These are phyloP conservation scores for Ceratorhiza oryzae-sativae DNA, from an alignment of 1,284 basidiomycete species.

Conservation along the genomic window DNA sequence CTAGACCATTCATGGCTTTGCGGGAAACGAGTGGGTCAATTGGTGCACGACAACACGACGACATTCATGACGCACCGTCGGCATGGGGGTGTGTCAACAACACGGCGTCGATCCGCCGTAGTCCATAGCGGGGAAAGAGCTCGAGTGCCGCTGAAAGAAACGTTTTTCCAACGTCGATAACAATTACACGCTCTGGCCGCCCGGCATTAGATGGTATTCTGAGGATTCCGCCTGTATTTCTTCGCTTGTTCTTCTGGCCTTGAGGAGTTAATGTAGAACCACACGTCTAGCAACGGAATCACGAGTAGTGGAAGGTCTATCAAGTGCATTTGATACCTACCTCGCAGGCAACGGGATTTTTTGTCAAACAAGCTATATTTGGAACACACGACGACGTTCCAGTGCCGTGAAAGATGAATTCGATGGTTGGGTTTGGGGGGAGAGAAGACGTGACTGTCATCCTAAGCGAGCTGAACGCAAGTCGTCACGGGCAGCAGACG, in stretches of 20 bases:
- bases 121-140: conserved; percentile 67
- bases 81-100: conserved; percentile 82
- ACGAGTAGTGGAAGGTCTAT: background rate
- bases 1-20: conserved; percentile 80
- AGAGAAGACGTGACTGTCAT: background rate
- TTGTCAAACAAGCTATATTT: conserved; percentile 25
- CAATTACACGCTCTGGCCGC: conserved; percentile 56
- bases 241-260: conserved; percentile 75
- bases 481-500: too few species aligned
- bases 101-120: conserved; percentile 78
- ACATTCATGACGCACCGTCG: conserved; percentile 60
- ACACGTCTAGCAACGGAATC: conserved; percentile 58
- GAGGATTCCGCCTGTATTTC: conserved; percentile 76
- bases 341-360: conserved; percentile 27
- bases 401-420: conserved; percentile 76
- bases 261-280: conserved; percentile 67
- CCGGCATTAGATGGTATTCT: conserved; percentile 57
- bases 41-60: background rate
- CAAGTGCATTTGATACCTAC: background rate
- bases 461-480: too few species aligned
- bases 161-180: conserved; percentile 83
- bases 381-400: conserved; percentile 64
- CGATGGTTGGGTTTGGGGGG: conserved; percentile 46
- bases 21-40: conserved; percentile 41
- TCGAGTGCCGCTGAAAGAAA: conserved; percentile 69